A percentile compares a stretch with the other conserved stretches of the same genome.
Evolutionary conservation across 371 early-diverging fungal genomes (phyloP).

Genomic region (Phascolomyces articulosus): DNA sequence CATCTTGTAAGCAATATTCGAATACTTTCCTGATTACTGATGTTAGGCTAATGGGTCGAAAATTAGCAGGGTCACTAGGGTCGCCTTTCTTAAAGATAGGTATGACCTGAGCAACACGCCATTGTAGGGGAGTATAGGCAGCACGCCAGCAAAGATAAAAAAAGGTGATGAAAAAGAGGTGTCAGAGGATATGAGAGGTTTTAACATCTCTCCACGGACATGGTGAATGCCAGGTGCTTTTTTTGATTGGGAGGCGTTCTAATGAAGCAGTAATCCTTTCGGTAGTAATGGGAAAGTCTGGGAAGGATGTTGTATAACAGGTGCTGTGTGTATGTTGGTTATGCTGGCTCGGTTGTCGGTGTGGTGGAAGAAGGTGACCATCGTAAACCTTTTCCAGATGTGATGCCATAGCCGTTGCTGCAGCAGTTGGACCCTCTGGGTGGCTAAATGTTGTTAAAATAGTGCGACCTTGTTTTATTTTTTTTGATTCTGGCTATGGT

Average conservation of each 20-base stretch:
- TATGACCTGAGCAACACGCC: constrained; percentile 19
- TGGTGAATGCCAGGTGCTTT: constrained; percentile 31
- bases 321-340: not conserved
- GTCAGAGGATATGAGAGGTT: constrained; percentile 9
- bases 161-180: not conserved
- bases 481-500: not conserved
- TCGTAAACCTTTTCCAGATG: not conserved
- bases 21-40: constrained; percentile 17
- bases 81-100: constrained; percentile 29
- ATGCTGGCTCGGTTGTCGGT: not conserved
- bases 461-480: not conserved
- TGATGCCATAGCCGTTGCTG: not conserved
- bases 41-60: constrained; percentile 21
- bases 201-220: constrained; percentile 24
- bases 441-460: not conserved
- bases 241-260: constrained; percentile 5
- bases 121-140: constrained; percentile 1
- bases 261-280: not conserved
- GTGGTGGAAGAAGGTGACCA: constrained; percentile 1
- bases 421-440: constrained; percentile 9
- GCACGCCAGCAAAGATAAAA: constrained; percentile 15
- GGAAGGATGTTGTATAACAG: too few relatives aligned
- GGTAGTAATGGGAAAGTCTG: not conserved
- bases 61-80: constrained; percentile 16
- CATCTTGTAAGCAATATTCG: constrained; percentile 9